These are phyloP conservation scores for Halophytophthora polymorphica DNA, from an alignment of 352 stramenopile genomes.

Conservation along the genomic window DNA sequence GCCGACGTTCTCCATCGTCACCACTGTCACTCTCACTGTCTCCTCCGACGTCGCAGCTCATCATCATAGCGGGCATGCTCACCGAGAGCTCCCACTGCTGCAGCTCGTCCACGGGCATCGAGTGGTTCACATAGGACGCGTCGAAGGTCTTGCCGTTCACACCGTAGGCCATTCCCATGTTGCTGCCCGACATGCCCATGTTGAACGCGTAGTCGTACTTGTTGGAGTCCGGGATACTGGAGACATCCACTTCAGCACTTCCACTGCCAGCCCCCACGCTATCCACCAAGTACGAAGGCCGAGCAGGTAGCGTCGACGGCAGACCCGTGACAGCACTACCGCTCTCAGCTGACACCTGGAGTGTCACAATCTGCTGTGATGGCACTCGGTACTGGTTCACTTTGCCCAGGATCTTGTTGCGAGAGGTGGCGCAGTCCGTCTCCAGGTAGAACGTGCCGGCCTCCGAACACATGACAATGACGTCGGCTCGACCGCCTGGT, in stretches of 20 bases:
- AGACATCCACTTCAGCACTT: constrained; percentile 1
- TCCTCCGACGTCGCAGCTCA: constrained; percentile 34
- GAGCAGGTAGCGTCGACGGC: constrained; percentile 35
- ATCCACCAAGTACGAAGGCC: constrained; percentile 61
- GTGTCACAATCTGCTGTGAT: constrained; percentile 56
- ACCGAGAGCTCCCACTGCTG: constrained; percentile 70
- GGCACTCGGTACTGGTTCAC: constrained; percentile 66
- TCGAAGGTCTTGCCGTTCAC: constrained; percentile 59
- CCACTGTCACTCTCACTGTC: too few species aligned
- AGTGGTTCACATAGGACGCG: constrained; percentile 50
- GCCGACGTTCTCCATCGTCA: too few species aligned
- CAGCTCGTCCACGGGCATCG: constrained; percentile 63
- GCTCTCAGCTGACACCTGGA: constrained; percentile 34
- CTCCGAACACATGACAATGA: constrained; percentile 47
- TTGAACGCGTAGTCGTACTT: constrained; percentile 77
- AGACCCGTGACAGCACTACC: constrained; percentile 23
- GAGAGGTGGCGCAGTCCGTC: constrained; percentile 52
- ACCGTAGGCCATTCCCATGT: constrained; percentile 45
- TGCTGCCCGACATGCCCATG: constrained; percentile 69
- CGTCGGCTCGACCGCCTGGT: constrained; percentile 60
- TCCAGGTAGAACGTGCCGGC: constrained; percentile 61
- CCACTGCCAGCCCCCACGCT: constrained; percentile 15
- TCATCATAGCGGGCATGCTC: constrained; percentile 25
- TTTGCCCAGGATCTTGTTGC: constrained; percentile 58
- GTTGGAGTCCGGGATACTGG: constrained; percentile 29